Conservation (phyloP, 352 stramenopile species). For the Pythium myriotylum region DNA sequence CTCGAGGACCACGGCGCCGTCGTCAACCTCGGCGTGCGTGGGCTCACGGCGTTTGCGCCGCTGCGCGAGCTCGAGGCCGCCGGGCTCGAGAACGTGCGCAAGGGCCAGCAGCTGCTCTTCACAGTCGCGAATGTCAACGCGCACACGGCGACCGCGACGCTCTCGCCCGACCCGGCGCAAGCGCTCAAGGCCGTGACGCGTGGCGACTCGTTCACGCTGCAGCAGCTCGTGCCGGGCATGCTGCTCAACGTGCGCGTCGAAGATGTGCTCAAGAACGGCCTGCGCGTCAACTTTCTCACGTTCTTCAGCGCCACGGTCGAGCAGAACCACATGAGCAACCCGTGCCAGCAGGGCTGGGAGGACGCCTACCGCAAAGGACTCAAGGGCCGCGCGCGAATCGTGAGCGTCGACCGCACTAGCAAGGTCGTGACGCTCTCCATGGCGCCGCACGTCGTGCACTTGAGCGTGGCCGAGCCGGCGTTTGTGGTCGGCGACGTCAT, state of each 20-base stretch:
- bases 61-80: conserved; percentile 64
- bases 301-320: conserved; percentile 89
- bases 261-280: conserved; percentile 82
- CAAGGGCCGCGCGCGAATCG: conserved; percentile 85
- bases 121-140: conserved; percentile 72
- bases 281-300: conserved; percentile 88
- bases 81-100: conserved; percentile 28
- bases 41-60: conserved; percentile 75
- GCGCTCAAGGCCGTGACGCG: conserved; percentile 80
- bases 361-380: conserved; percentile 78
- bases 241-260: conserved; percentile 93
- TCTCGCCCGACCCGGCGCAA: conserved; percentile 65
- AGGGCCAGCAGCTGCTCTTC: conserved; percentile 73
- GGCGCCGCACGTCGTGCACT: conserved; percentile 86
- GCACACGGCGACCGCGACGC: conserved; percentile 74
- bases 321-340: conserved; percentile 89
- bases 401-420: conserved; percentile 70
- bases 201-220: conserved; percentile 84
- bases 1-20: conserved; percentile 95
- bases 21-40: conserved; percentile 88
- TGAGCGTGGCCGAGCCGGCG: conserved; percentile 56
- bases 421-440: conserved; percentile 87
- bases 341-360: conserved; percentile 75
- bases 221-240: conserved; percentile 91
- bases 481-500: conserved; percentile 77